Percentiles rank a stretch among this genome's conserved stretches.
Conservation (phyloP, 108 stramenopile genomes). For the Aurantiochytrium sp. region DNA sequence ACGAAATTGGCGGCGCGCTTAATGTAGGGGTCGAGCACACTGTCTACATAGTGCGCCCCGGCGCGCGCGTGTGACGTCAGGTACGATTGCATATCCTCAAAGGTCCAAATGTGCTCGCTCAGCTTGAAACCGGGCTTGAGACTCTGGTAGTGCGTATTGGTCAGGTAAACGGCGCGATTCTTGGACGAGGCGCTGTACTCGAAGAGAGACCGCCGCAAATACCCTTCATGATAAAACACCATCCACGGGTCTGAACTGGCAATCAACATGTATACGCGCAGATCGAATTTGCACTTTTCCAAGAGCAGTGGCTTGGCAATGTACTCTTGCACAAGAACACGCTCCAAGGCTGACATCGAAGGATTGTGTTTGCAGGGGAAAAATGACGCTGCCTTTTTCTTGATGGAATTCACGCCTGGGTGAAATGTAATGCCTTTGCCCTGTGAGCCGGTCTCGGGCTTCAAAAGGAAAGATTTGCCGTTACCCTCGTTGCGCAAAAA, state of each 20-base stretch:
- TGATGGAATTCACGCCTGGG: not conserved
- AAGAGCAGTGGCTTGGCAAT: not conserved
- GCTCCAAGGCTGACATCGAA: not conserved
- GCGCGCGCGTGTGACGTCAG: not conserved
- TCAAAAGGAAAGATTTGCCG: not conserved
- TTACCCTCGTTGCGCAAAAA: not conserved
- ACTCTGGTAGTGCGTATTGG: not conserved
- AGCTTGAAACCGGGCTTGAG: not conserved
- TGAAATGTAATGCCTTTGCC: conserved; percentile 8
- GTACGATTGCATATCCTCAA: not conserved
- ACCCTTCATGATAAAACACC: not conserved
- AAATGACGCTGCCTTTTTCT: not conserved
- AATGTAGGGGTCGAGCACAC: conserved; percentile 4
- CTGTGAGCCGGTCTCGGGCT: conserved; percentile 14
- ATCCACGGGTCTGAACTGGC: conserved; percentile 18
- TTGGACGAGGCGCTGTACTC: conserved; percentile 7
- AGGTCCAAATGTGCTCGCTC: conserved; percentile 19
- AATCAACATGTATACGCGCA: conserved; percentile 4
- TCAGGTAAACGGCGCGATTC: conserved; percentile 11
- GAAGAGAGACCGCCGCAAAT: not conserved
- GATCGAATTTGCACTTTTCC: not conserved
- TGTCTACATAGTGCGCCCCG: not conserved
- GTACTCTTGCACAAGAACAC: conserved; percentile 17
- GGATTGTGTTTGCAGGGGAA: conserved; percentile 15
- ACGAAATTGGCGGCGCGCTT: conserved; percentile 16